Conservation (phyloP, 495 filamentous ascomycete genomes). For the Collariella sp. region DNA sequence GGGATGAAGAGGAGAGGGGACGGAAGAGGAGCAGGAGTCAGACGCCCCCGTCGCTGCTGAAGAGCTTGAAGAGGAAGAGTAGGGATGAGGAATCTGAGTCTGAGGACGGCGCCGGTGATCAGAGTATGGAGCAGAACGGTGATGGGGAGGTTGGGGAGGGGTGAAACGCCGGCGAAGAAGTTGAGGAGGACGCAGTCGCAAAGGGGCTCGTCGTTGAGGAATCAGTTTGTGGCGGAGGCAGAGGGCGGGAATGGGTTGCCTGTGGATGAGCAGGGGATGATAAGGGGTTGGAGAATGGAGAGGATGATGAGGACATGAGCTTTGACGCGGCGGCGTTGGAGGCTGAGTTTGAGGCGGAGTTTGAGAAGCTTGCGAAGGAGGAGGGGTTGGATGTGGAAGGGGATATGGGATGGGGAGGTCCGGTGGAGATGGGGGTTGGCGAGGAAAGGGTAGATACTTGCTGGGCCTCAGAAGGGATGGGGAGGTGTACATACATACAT, state of each 20-base stretch:
- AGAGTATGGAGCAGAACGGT: too few relatives aligned
- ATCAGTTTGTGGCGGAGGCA: conserved; percentile 19
- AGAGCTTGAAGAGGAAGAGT: conserved; percentile 9
- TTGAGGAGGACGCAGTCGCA: conserved; percentile 16
- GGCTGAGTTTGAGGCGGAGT: conserved; percentile 57
- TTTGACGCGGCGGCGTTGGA: conserved; percentile 57
- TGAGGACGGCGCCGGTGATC: conserved; percentile 21
- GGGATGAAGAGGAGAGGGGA: background rate
- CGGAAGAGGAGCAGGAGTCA: background rate
- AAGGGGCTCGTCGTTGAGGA: conserved; percentile 19
- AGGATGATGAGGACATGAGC: conserved; percentile 28
- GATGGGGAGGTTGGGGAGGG: conserved; percentile 1
- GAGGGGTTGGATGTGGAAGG: background rate
- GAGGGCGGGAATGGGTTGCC: background rate
- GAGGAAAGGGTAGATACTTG: conserved; percentile 11
- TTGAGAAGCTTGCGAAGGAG: conserved; percentile 34
- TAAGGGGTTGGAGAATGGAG: conserved; percentile 4
- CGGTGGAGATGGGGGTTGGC: background rate
- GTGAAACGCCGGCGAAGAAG: conserved; percentile 15
- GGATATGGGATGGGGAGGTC: background rate
- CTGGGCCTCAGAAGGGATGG: background rate
- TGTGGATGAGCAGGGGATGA: background rate
- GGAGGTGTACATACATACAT: too few relatives aligned
- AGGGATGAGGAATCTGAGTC: conserved; percentile 30
- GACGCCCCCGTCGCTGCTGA: background rate